phyloP scores from a whole-genome alignment of 441 rosid genomes.

The Eutrema salsugineum region DNA sequence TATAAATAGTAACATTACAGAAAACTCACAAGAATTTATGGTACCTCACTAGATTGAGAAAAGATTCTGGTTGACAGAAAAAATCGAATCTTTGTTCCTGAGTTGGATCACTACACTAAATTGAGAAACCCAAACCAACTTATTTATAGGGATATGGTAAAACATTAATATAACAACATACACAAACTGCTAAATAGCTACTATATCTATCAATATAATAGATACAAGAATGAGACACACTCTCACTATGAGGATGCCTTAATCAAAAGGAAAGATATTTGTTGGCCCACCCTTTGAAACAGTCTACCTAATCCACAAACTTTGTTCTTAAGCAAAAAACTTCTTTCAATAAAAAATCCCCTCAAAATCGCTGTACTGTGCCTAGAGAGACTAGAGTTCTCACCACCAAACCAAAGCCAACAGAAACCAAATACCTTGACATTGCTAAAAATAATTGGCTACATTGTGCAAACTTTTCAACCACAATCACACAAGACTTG shows the following conservation, averaged over 20 bases:
- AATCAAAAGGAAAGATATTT: conserved; percentile 21
- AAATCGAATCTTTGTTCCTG: not conserved
- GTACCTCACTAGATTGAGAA: not conserved
- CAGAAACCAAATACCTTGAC: not conserved
- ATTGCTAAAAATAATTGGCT: not conserved
- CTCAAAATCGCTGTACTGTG: not conserved
- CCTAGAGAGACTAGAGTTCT: not conserved
- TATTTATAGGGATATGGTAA: not conserved
- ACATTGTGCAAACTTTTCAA: not conserved
- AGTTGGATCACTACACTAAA: not conserved
- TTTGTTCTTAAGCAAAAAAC: conserved; percentile 35
- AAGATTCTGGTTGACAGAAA: not conserved
- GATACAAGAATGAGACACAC: not conserved
- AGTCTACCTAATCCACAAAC: conserved; percentile 44
- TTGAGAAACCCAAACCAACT: not conserved
- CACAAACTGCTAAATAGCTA: not conserved
- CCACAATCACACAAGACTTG: not conserved
- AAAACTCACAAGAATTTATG: not conserved
- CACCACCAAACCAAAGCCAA: conserved; percentile 21
- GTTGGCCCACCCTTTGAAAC: conserved; percentile 31
- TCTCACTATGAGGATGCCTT: not conserved
- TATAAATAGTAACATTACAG: not conserved
- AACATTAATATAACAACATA: not conserved
- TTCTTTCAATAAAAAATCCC: not conserved
- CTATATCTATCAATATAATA: not conserved